phyloP scores from a whole-genome alignment of 257 asterid species.

The Paraleonurus japonicus region DNA sequence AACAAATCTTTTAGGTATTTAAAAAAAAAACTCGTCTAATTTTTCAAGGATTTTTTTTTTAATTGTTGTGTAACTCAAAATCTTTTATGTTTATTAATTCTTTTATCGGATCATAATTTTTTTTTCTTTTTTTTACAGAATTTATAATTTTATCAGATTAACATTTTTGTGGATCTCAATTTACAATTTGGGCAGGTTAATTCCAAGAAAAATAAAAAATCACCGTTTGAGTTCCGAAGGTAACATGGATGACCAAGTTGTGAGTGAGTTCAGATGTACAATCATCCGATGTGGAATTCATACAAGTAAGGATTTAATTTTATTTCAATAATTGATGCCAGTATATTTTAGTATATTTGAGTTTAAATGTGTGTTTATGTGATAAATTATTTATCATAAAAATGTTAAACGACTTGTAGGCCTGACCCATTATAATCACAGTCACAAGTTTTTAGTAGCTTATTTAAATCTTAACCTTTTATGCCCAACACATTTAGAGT shows the following conservation, averaged over 20 bases:
- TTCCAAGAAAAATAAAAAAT: background rate
- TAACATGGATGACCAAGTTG: background rate
- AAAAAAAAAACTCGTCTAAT: background rate
- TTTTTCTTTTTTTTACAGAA: background rate
- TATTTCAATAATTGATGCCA: background rate
- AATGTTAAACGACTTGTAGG: background rate
- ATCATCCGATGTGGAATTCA: background rate
- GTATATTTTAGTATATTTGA: background rate
- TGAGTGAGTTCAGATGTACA: background rate
- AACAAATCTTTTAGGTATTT: background rate
- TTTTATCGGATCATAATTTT: background rate
- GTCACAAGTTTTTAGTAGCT: background rate
- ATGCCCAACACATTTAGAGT: background rate
- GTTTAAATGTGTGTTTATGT: background rate
- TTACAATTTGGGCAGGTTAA: background rate
- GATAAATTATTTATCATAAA: background rate
- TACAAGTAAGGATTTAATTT: background rate
- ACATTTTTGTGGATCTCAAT: background rate
- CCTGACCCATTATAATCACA: background rate
- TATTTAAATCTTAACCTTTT: background rate
- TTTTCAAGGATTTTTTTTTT: background rate
- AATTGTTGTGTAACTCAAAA: background rate
- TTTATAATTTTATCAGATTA: background rate
- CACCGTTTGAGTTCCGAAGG: background rate
- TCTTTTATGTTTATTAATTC: background rate